Evolutionary conservation across 352 stramenopile genomes (phyloP).

Genomic region (Stramenopiles sp.): DNA sequence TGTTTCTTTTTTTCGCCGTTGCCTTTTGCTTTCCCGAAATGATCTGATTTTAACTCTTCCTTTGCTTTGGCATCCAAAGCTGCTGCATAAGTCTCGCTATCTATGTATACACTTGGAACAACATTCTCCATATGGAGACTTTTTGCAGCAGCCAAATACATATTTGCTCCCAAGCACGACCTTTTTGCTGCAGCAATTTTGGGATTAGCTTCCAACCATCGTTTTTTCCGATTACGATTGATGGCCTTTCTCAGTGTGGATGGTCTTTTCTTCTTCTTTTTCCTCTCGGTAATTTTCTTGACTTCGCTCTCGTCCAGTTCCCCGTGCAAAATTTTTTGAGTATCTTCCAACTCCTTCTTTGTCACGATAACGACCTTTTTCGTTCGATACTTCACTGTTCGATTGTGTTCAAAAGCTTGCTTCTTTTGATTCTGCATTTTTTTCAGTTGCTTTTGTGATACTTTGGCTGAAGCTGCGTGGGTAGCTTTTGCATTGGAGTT

Average conservation of each 20-base stretch:
- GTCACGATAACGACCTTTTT: slow-evolving; percentile 8
- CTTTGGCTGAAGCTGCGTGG: too few species aligned
- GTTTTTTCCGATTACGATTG: slow-evolving; percentile 14
- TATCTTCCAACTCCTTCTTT: slow-evolving; percentile 4
- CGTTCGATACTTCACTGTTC: background rate
- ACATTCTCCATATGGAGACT: slow-evolving; percentile 20
- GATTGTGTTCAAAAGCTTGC: background rate
- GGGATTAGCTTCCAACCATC: slow-evolving; percentile 15
- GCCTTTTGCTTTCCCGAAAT: background rate
- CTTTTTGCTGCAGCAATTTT: background rate
- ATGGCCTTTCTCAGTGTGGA: slow-evolving; percentile 22
- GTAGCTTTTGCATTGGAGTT: too few species aligned
- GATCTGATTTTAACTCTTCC: slow-evolving; percentile 16
- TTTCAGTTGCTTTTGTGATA: background rate
- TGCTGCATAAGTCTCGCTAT: slow-evolving; percentile 27
- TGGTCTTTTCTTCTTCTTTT: slow-evolving; percentile 19
- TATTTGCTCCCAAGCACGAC: background rate
- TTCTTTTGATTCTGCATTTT: background rate
- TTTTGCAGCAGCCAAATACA: background rate
- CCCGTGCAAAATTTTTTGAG: slow-evolving; percentile 3
- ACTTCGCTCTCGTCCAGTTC: slow-evolving; percentile 10
- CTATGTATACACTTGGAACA: slow-evolving; percentile 24
- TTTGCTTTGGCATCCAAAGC: slow-evolving; percentile 15
- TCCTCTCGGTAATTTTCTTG: slow-evolving; percentile 1
- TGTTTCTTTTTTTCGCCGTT: too few species aligned